Evolutionary conservation across 2,329 filamentous ascomycete species (phyloP).

Genomic region (Fusarium napiforme): DNA sequence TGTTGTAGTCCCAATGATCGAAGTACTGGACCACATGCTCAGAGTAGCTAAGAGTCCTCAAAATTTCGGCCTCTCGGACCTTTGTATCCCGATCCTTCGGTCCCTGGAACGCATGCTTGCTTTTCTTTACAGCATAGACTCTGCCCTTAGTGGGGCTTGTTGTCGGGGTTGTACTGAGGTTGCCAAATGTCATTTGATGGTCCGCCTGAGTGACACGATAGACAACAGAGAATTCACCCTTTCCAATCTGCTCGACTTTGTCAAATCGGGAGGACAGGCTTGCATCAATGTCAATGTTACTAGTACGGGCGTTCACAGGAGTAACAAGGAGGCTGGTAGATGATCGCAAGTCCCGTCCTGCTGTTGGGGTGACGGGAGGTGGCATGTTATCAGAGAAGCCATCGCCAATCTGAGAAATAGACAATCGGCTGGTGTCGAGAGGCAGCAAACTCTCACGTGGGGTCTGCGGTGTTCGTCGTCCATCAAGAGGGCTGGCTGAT

Average conservation of each 20-base stretch:
- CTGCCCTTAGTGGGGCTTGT: slow-evolving; percentile 64
- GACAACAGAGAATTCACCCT: slow-evolving; percentile 93
- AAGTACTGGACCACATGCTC: slow-evolving; percentile 89
- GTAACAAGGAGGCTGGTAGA: slow-evolving; percentile 69
- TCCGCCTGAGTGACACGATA: slow-evolving; percentile 74
- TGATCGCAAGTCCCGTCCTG: slow-evolving; percentile 62
- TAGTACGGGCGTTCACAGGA: slow-evolving; percentile 75
- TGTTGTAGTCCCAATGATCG: slow-evolving; percentile 87
- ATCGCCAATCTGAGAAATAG: slow-evolving; percentile 74
- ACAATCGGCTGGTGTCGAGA: slow-evolving; percentile 83
- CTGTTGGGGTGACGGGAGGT: slow-evolving; percentile 83
- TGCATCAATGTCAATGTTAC: slow-evolving; percentile 76
- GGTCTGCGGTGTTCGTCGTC: slow-evolving; percentile 76
- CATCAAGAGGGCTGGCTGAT: slow-evolving; percentile 72
- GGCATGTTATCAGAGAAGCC: slow-evolving; percentile 52
- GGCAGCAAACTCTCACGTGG: slow-evolving; percentile 80
- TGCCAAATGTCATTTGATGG: slow-evolving; percentile 48
- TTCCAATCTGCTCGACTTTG: slow-evolving; percentile 81
- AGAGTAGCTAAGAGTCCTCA: slow-evolving; percentile 79
- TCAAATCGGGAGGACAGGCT: slow-evolving; percentile 80
- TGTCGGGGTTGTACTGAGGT: slow-evolving; percentile 61
- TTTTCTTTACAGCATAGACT: slow-evolving; percentile 95
- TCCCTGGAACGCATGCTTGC: slow-evolving; percentile 81
- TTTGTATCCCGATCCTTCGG: slow-evolving; percentile 83
- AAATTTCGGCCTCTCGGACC: slow-evolving; percentile 82